A percentile compares a stretch with the other conserved stretches of the same genome.
Evolutionary conservation across 2,329 filamentous ascomycete genomes (phyloP).

Genomic region (Hypoxylon rubiginosum): DNA sequence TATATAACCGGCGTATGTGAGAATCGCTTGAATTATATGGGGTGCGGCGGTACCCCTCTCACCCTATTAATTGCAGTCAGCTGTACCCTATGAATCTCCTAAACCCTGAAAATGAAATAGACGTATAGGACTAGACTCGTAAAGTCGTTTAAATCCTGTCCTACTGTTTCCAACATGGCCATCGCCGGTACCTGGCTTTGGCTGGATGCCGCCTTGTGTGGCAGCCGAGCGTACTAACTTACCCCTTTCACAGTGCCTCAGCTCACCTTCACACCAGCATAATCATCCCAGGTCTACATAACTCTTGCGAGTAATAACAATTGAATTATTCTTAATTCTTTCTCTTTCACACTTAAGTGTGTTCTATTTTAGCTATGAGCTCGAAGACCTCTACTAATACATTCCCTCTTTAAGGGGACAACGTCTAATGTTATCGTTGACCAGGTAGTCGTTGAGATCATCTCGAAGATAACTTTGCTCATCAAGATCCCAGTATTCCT

Average conservation of each 20-base stretch:
- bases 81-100: conserved; percentile 5
- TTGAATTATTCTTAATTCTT: not conserved
- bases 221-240: not conserved
- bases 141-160: not conserved
- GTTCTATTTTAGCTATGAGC: not conserved
- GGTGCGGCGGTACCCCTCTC: conserved; percentile 19
- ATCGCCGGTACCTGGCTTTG: not conserved
- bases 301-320: not conserved
- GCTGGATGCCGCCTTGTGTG: not conserved
- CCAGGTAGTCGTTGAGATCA: conserved; percentile 29
- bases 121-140: not conserved
- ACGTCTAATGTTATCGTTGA: conserved; percentile 13
- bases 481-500: conserved; percentile 43
- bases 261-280: not conserved
- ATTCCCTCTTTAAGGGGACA: conserved; percentile 17
- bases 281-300: not conserved
- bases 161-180: not conserved
- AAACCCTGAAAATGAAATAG: not conserved
- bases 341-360: not conserved
- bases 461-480: conserved; percentile 7
- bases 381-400: not conserved
- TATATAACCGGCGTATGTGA: conserved; percentile 36
- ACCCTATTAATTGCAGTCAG: conserved; percentile 9
- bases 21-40: conserved; percentile 1
- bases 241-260: not conserved